Evolutionary conservation across 805 yeast genomes (phyloP).

Genomic region (Martiniozyma abietophila): DNA sequence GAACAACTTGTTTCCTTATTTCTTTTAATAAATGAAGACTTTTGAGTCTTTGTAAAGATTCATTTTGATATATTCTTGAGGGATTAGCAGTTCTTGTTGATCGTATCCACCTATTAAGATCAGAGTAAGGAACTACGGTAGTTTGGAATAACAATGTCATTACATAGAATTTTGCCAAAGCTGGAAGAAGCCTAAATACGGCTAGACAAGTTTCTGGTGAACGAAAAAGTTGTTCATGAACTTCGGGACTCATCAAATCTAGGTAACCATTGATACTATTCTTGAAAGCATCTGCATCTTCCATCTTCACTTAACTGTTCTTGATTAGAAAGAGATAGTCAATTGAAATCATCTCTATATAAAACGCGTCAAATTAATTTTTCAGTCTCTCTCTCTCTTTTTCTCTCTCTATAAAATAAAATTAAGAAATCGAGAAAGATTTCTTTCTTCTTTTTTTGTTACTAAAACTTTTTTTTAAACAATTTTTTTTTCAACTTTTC

Average conservation of each 20-base stretch:
- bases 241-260: constrained; percentile 80
- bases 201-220: constrained; percentile 94
- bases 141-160: constrained; percentile 83
- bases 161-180: constrained; percentile 79
- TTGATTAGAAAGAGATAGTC: too few relatives aligned
- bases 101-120: constrained; percentile 70
- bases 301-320: too few relatives aligned
- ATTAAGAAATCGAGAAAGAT: background rate
- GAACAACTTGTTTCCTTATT: constrained; percentile 24
- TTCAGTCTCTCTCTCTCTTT: background rate
- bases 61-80: constrained; percentile 47
- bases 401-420: background rate
- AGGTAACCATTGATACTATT: constrained; percentile 79
- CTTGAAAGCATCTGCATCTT: constrained; percentile 35
- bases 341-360: background rate
- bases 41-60: constrained; percentile 69
- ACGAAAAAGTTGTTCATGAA: constrained; percentile 73
- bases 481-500: background rate
- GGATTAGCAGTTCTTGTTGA: constrained; percentile 18
- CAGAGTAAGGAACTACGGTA: constrained; percentile 55
- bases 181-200: constrained; percentile 80
- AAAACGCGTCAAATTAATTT: background rate
- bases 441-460: constrained; percentile 1
- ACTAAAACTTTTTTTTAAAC: background rate
- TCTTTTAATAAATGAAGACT: constrained; percentile 69